Evolutionary conservation across 1,139 yeast species (phyloP).

Genomic region (Suhomyces bokatorum): DNA sequence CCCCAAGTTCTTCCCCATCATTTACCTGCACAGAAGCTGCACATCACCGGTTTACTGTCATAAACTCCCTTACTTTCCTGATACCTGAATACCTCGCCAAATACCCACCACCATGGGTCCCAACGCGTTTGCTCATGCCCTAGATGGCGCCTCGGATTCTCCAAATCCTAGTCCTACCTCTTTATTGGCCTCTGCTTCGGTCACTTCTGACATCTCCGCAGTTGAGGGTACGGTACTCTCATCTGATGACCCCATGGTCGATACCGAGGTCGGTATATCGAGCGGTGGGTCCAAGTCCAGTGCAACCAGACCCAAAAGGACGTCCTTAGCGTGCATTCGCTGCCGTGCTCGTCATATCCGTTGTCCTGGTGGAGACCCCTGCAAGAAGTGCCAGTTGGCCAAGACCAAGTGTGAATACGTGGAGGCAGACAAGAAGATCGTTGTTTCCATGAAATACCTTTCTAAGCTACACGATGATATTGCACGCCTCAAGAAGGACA

Average conservation of each 20-base stretch:
- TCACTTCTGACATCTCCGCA: not conserved
- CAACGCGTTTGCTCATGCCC: conserved; percentile 2
- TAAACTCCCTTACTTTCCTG: not conserved
- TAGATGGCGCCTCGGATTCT: not conserved
- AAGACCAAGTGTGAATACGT: conserved; percentile 69
- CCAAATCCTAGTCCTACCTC: not conserved
- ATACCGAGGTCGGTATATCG: not conserved
- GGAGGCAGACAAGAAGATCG: conserved; percentile 76
- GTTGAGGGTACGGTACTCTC: not conserved
- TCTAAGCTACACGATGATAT: conserved; percentile 69
- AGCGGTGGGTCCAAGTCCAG: not conserved
- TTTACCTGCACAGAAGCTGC: not conserved
- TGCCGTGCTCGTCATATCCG: conserved; percentile 76
- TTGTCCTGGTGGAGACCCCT: conserved; percentile 82
- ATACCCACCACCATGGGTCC: conserved; percentile 1
- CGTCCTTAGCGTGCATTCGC: conserved; percentile 57
- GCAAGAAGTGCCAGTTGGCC: conserved; percentile 62
- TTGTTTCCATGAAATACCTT: conserved; percentile 72
- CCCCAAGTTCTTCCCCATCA: too few relatives aligned
- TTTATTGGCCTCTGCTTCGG: not conserved
- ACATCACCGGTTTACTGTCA: not conserved
- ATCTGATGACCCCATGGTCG: not conserved
- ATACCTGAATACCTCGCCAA: not conserved
- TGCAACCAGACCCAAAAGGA: conserved; percentile 26
- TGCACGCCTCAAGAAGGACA: conserved; percentile 51